Evolutionary conservation across 2,329 filamentous ascomycete species (phyloP), one percentile per base, ranked within the genome.

Genomic region (Penicillium sp.): DNA sequence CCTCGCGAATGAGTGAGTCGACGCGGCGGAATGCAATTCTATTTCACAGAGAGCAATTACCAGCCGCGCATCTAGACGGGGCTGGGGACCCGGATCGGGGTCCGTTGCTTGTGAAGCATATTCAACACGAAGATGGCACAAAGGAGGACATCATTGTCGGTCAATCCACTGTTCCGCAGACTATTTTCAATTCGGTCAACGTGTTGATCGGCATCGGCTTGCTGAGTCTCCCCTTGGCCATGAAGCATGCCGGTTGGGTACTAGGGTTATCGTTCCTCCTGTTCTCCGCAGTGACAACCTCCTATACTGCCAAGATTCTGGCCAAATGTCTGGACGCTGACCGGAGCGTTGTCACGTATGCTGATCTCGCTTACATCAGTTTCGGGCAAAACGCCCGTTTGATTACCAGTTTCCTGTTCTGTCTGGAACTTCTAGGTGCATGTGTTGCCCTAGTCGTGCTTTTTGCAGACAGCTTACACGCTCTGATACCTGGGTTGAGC

Each of bases 151-250:
- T 92, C 2, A 84, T 95, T 2, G 87, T 95, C 54, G 92, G 92
- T 33, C 90, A 95, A 73, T 95, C 89, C n/a, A 99, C 92, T 1
- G 77, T 97, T 13, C 90, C 90, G 0, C 92, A 97, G 73, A 97
- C 92, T 6, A 81, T 96, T 54, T 95, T 97, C 77, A 99, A 99
- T 72, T 95, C 89, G 3, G 92, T 92, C 66, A 95, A 95, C 58
- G 89, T 95, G 42, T 75, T 96, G 51, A 92, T 96, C 53, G 91
- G 91, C 13, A 86, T 99, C 27, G 92, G 92, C 0, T 75, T 99
- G 27, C 78, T 99, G 42, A 95, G 89, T 69, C 75, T 99, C 46
- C 93, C 92, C 5, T 79, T 97, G 64, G 92, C 88, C 5, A 77
- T 97, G 62, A 89, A 85, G 62, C 90, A 95, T 68, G 84, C 88